Percentiles rank a stretch among this genome's conserved stretches.
Conservation (phyloP, 345 rosid genomes). For the Citrus hindsii region DNA sequence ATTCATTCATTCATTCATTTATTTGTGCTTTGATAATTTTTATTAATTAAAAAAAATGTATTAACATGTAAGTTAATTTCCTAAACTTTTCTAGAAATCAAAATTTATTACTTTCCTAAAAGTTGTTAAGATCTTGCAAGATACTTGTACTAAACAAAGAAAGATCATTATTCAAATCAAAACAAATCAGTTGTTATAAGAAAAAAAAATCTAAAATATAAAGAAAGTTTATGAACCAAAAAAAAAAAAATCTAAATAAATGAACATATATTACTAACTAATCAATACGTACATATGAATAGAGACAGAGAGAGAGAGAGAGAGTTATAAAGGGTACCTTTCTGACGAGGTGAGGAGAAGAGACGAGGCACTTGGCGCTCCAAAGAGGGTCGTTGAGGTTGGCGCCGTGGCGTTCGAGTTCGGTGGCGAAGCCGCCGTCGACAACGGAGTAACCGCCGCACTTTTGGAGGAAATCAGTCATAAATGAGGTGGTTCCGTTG, state of each 20-base stretch:
- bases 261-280: not conserved
- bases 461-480: slow-evolving; percentile 55
- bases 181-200: too few relatives aligned
- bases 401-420: slow-evolving; percentile 86
- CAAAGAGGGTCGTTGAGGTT: slow-evolving; percentile 91
- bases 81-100: not conserved
- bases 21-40: too few relatives aligned
- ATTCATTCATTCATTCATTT: not conserved
- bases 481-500: slow-evolving; percentile 22
- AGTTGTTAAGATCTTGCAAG: not conserved
- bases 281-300: not conserved
- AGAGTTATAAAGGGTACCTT: slow-evolving; percentile 35
- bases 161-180: too few relatives aligned
- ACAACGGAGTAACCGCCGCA: slow-evolving; percentile 80
- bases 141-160: not conserved
- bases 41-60: too few relatives aligned
- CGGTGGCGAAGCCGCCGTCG: slow-evolving; percentile 94
- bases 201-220: too few relatives aligned
- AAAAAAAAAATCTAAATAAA: too few relatives aligned
- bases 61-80: too few relatives aligned
- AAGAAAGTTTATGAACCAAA: too few relatives aligned
- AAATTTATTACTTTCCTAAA: too few relatives aligned
- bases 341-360: slow-evolving; percentile 78
- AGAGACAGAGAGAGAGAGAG: not conserved
- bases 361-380: slow-evolving; percentile 90